Conservation (phyloP, 2,329 filamentous ascomycete species). For the Fusarium anguioides region DNA sequence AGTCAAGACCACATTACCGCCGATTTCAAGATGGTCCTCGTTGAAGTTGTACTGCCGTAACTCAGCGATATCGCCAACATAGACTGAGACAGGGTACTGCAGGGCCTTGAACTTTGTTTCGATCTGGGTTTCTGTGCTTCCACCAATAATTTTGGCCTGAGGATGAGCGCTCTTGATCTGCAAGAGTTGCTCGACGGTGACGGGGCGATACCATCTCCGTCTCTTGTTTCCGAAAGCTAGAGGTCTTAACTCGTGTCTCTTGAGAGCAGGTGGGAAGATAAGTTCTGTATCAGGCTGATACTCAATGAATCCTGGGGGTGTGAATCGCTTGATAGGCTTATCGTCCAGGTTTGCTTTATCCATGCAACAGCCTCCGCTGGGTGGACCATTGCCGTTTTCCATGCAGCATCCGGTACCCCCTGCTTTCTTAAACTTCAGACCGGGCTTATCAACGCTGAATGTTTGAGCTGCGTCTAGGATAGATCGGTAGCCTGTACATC, state of each 20-base stretch:
- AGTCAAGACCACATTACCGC: slow-evolving; percentile 91
- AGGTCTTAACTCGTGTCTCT: slow-evolving; percentile 83
- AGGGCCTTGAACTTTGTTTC: slow-evolving; percentile 98
- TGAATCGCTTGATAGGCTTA: slow-evolving; percentile 74
- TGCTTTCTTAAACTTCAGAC: slow-evolving; percentile 57
- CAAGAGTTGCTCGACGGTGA: slow-evolving; percentile 85
- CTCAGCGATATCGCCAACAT: slow-evolving; percentile 92
- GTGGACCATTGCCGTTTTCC: slow-evolving; percentile 64
- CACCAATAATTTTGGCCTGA: slow-evolving; percentile 91
- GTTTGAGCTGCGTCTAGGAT: slow-evolving; percentile 95
- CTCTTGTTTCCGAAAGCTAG: slow-evolving; percentile 93
- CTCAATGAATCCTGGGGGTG: slow-evolving; percentile 90
- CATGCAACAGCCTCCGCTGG: slow-evolving; percentile 74
- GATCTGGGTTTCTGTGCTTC: slow-evolving; percentile 97
- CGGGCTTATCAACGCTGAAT: slow-evolving; percentile 71
- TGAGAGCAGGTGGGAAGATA: slow-evolving; percentile 89
- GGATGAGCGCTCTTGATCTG: slow-evolving; percentile 91
- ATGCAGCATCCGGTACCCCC: slow-evolving; percentile 75
- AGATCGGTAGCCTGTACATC: slow-evolving; percentile 94
- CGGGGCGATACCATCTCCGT: slow-evolving; percentile 93
- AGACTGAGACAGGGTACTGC: slow-evolving; percentile 89
- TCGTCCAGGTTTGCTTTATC: slow-evolving; percentile 61
- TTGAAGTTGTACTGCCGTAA: slow-evolving; percentile 83
- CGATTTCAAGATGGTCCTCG: slow-evolving; percentile 87
- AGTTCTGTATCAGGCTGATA: slow-evolving; percentile 94